Evolutionary conservation across 2,329 filamentous ascomycete genomes (phyloP).

Genomic region (Colletotrichum tabaci): DNA sequence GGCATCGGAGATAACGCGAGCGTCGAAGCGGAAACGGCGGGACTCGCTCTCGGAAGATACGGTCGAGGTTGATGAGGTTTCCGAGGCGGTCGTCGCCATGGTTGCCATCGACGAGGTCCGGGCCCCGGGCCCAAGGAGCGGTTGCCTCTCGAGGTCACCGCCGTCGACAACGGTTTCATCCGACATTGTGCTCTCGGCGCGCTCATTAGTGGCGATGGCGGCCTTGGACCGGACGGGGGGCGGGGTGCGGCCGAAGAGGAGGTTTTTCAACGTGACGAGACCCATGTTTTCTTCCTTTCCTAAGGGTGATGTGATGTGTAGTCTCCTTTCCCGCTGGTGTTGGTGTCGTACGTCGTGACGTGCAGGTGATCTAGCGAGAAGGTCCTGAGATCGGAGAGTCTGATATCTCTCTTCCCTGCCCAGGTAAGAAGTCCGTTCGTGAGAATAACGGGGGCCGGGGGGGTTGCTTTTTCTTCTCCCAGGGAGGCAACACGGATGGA

Average conservation of each 20-base stretch:
- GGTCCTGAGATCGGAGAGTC: neutral
- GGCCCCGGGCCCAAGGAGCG: constrained; percentile 32
- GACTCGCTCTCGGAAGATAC: constrained; percentile 28
- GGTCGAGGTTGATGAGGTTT: constrained; percentile 24
- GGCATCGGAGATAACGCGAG: constrained; percentile 45
- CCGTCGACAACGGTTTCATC: constrained; percentile 41
- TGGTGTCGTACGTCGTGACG: neutral
- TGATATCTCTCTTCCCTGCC: constrained; percentile 5
- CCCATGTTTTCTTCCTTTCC: constrained; percentile 35
- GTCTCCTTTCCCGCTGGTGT: neutral
- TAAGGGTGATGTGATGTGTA: no score
- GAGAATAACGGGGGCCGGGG: neutral
- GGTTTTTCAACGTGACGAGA: constrained; percentile 42
- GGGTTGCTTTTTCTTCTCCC: neutral
- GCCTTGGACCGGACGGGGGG: constrained; percentile 18
- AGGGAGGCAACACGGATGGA: neutral
- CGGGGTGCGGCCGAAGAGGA: constrained; percentile 39
- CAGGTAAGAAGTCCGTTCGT: neutral
- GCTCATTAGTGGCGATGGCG: constrained; percentile 13
- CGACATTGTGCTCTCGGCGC: constrained; percentile 39
- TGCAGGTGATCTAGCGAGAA: neutral
- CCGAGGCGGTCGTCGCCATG: constrained; percentile 27
- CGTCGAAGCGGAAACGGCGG: constrained; percentile 41
- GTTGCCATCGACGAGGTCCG: constrained; percentile 26
- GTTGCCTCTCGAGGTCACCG: constrained; percentile 43